Evolutionary conservation across 805 yeast species (phyloP).

Genomic region (Wickerhamomyces sydowiorum): DNA sequence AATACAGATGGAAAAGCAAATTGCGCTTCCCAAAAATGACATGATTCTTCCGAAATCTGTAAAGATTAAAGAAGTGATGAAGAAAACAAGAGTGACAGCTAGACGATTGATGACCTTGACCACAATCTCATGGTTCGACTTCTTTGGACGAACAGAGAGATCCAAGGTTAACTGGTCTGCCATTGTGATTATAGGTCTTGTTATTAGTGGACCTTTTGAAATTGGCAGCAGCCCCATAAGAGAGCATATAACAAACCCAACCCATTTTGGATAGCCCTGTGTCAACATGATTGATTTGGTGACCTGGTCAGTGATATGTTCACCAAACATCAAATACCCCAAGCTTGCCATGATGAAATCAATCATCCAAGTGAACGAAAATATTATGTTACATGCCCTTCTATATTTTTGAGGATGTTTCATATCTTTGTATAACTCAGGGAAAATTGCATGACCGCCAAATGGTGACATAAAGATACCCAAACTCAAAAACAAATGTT

Average conservation of each 20-base stretch:
- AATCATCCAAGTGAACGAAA: slow-evolving; percentile 49
- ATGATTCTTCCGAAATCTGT: slow-evolving; percentile 72
- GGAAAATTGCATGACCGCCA: slow-evolving; percentile 83
- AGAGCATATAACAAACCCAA: slow-evolving; percentile 36
- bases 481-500: slow-evolving; percentile 41
- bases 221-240: slow-evolving; percentile 67
- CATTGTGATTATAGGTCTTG: slow-evolving; percentile 66
- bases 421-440: slow-evolving; percentile 72
- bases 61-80: slow-evolving; percentile 47
- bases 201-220: slow-evolving; percentile 71
- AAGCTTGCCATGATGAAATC: slow-evolving; percentile 57
- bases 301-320: slow-evolving; percentile 59
- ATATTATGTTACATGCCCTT: slow-evolving; percentile 49
- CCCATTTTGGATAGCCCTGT: slow-evolving; percentile 58
- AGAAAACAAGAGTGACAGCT: slow-evolving; percentile 29
- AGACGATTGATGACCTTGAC: slow-evolving; percentile 13
- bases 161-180: slow-evolving; percentile 34
- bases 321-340: slow-evolving; percentile 82
- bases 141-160: not conserved
- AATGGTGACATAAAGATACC: slow-evolving; percentile 74
- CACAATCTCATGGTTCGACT: not conserved
- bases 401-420: slow-evolving; percentile 58
- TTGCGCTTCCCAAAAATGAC: slow-evolving; percentile 67
- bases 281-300: slow-evolving; percentile 69
- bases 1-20: slow-evolving; percentile 69